A percentile compares a stretch with the other conserved stretches of the same genome.
These are phyloP conservation scores for Xylariaceae sp. DNA, from an alignment of 2,329 filamentous ascomycete species.

Conservation along the genomic window DNA sequence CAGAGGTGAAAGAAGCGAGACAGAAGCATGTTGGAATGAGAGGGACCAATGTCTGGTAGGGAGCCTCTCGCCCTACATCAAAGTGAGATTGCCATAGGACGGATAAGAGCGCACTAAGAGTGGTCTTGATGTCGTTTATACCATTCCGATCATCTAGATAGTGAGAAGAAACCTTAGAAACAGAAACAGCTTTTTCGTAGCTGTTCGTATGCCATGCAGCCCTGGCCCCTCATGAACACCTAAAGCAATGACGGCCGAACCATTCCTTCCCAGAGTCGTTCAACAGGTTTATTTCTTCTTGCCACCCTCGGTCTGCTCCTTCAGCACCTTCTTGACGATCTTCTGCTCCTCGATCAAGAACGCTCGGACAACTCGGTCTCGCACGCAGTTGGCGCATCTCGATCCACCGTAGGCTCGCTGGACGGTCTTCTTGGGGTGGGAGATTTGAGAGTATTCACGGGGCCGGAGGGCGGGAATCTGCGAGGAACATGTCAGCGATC, in stretches of 20 bases:
- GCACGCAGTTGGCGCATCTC: slow-evolving; percentile 97
- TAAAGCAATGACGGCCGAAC: slow-evolving; percentile 40
- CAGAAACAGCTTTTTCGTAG: slow-evolving; percentile 35
- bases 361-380: slow-evolving; percentile 95
- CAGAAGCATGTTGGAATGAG: not conserved
- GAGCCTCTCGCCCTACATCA: not conserved
- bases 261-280: slow-evolving; percentile 36
- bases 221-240: slow-evolving; percentile 40
- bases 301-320: slow-evolving; percentile 84
- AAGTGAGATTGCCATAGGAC: not conserved
- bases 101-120: slow-evolving; percentile 3
- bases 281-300: slow-evolving; percentile 67
- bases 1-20: not conserved
- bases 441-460: slow-evolving; percentile 96
- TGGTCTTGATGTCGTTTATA: slow-evolving; percentile 37
- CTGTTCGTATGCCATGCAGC: slow-evolving; percentile 37
- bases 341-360: slow-evolving; percentile 99
- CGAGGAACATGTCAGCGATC: slow-evolving; percentile 33
- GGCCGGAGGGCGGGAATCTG: slow-evolving; percentile 95
- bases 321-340: slow-evolving; percentile 99
- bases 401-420: slow-evolving; percentile 98
- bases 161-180: slow-evolving; percentile 38
- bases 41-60: not conserved
- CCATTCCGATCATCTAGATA: slow-evolving; percentile 41
- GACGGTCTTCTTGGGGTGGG: slow-evolving; percentile 99